These are phyloP conservation scores for Corylus americana DNA, from an alignment of 306 rosid species.

Conservation along the genomic window DNA sequence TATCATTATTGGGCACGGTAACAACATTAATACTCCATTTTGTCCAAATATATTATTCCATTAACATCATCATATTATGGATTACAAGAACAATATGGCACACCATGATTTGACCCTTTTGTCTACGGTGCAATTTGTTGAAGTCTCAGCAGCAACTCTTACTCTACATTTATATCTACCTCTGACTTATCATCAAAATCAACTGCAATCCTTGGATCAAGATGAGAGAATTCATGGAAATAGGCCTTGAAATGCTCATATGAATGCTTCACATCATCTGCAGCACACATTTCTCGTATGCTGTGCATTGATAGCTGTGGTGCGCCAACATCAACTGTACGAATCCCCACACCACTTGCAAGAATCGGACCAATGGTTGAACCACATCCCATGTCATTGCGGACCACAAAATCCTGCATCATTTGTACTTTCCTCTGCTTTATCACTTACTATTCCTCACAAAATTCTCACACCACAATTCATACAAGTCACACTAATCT, in stretches of 20 bases:
- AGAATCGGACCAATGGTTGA: constrained; percentile 97
- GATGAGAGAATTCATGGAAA: constrained; percentile 58
- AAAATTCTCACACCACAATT: neutral
- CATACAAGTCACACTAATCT: too few relatives aligned
- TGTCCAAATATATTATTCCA: too few relatives aligned
- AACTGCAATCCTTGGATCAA: constrained; percentile 64
- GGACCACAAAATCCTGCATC: constrained; percentile 89
- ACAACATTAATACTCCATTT: too few relatives aligned
- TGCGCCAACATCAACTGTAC: constrained; percentile 93
- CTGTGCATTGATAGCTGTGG: constrained; percentile 97
- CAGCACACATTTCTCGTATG: constrained; percentile 89
- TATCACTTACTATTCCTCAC: constrained; percentile 3
- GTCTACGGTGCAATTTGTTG: too few relatives aligned
- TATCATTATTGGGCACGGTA: too few relatives aligned
- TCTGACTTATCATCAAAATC: constrained; percentile 20
- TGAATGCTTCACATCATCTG: constrained; percentile 73
- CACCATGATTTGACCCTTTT: too few relatives aligned
- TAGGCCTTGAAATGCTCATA: constrained; percentile 89
- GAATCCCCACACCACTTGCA: constrained; percentile 89
- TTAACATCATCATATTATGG: too few relatives aligned
- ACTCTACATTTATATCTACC: too few relatives aligned
- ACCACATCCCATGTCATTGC: constrained; percentile 92
- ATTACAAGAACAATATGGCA: too few relatives aligned
- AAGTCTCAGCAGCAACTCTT: too few relatives aligned
- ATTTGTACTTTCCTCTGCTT: constrained; percentile 6